Evolutionary conservation across 1,139 yeast species (phyloP).

Genomic region (Blastobotrys buckinghamii): DNA sequence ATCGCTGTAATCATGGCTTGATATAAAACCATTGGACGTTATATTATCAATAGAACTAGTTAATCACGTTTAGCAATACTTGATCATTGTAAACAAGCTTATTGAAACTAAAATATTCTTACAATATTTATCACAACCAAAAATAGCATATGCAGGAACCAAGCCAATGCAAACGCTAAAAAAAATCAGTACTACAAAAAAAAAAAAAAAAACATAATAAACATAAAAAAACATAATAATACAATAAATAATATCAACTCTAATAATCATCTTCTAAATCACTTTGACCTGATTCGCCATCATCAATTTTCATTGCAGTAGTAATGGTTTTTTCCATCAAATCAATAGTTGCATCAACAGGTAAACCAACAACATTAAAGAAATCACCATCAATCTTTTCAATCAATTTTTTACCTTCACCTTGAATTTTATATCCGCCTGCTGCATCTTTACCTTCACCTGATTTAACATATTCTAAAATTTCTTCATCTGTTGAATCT

Average conservation of each 20-base stretch:
- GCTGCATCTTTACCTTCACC: constrained; percentile 81
- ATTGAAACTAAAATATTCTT: no score
- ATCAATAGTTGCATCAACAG: constrained; percentile 52
- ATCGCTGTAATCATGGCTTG: no score
- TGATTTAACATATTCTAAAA: constrained; percentile 55
- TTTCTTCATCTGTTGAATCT: constrained; percentile 44
- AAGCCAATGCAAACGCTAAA: no score
- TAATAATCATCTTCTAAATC: constrained; percentile 10
- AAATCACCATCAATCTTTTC: constrained; percentile 68
- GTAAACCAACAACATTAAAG: constrained; percentile 86
- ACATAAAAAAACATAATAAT: not conserved
- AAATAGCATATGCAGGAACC: no score
- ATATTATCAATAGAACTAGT: no score
- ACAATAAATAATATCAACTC: not conserved
- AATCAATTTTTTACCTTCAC: constrained; percentile 54
- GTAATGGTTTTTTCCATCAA: constrained; percentile 36
- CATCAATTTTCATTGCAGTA: constrained; percentile 20
- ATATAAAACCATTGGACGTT: no score
- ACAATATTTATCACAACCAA: no score
- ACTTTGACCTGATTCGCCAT: constrained; percentile 13
- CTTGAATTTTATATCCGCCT: constrained; percentile 86
- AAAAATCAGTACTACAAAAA: no score
- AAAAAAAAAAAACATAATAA: not conserved
- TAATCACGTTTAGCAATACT: no score
- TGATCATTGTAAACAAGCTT: no score